phyloP scores from a whole-genome alignment of 2,329 filamentous ascomycete genomes.

The Trichoderma harzianum region DNA sequence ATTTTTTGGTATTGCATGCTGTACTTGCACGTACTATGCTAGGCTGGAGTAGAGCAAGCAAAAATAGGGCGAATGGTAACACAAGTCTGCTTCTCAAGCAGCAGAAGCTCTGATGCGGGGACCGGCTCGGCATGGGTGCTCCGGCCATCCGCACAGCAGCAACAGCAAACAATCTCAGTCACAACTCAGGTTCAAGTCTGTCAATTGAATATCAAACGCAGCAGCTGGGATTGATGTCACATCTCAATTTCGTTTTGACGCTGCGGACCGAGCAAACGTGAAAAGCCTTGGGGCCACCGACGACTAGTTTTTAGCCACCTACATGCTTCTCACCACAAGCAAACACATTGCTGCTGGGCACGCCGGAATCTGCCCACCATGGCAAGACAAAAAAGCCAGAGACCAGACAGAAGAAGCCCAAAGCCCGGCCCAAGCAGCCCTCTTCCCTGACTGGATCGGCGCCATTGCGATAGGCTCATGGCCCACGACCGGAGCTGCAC shows the following conservation, averaged over 20 bases:
- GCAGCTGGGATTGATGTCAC: neutral
- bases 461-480: neutral
- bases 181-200: neutral
- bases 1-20: neutral
- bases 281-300: neutral
- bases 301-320: neutral
- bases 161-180: neutral
- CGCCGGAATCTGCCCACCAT: slow-evolving; percentile 1
- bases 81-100: neutral
- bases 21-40: neutral
- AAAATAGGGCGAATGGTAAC: neutral
- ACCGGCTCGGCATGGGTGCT: neutral
- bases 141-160: neutral
- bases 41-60: neutral
- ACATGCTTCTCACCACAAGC: neutral
- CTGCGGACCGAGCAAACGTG: neutral
- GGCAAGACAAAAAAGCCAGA: neutral
- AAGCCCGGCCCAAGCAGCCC: neutral
- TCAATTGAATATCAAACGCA: neutral
- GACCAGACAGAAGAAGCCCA: neutral
- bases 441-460: neutral
- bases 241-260: neutral
- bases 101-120: neutral
- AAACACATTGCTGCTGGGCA: neutral
- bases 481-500: neutral